These are phyloP conservation scores for Ormosia emarginata DNA, from an alignment of 306 rosid genomes.

Conservation along the genomic window DNA sequence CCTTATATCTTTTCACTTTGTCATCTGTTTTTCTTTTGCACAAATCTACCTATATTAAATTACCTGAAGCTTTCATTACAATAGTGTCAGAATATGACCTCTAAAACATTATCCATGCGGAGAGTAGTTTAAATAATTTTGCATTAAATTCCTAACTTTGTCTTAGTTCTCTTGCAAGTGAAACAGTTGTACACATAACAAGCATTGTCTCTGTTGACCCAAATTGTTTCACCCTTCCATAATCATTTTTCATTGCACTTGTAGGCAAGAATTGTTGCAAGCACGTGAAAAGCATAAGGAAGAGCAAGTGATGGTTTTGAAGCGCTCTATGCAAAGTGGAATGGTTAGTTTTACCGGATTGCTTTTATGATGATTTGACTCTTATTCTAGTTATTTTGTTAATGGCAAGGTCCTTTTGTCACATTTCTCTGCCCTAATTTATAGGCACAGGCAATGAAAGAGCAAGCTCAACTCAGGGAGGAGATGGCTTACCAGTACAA, in stretches of 20 bases:
- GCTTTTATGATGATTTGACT: background rate
- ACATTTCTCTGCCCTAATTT: constrained; percentile 9
- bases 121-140: background rate
- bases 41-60: background rate
- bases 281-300: constrained; percentile 89
- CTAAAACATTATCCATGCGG: background rate
- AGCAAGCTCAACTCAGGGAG: constrained; percentile 96
- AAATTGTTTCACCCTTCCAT: background rate
- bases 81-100: background rate
- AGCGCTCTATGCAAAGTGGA: constrained; percentile 88
- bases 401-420: background rate
- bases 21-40: constrained; percentile 7
- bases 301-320: constrained; percentile 71
- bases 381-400: background rate
- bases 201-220: constrained; percentile 4
- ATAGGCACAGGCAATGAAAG: constrained; percentile 99
- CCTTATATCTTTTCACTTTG: background rate
- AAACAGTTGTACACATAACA: background rate
- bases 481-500: constrained; percentile 99
- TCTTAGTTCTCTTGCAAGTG: background rate
- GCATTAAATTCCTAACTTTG: background rate
- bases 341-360: constrained; percentile 55
- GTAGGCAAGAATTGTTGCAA: constrained; percentile 70
- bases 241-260: constrained; percentile 3
- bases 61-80: constrained; percentile 13